A percentile compares a stretch with the other conserved stretches of the same genome.
Conservation (phyloP, 495 filamentous ascomycete species). For the Aspergillus steynii region DNA sequence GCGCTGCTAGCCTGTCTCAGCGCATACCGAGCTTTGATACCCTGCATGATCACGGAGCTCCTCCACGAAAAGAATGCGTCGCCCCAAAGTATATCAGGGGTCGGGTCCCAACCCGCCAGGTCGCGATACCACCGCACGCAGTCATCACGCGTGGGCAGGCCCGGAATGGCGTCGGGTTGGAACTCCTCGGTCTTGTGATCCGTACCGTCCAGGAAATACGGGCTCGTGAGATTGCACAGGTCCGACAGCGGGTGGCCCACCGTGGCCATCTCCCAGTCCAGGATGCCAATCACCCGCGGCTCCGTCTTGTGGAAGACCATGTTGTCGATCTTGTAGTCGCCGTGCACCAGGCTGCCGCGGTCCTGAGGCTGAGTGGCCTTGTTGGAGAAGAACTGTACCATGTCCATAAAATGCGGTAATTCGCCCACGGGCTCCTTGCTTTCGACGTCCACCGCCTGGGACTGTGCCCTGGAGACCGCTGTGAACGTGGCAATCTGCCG, state of each 20-base stretch:
- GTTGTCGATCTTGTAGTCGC: constrained; percentile 98
- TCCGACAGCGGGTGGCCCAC: constrained; percentile 93
- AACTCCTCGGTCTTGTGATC: constrained; percentile 52
- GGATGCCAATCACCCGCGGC: constrained; percentile 83
- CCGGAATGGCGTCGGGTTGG: constrained; percentile 59
- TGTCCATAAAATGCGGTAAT: constrained; percentile 78
- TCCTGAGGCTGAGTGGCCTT: constrained; percentile 70
- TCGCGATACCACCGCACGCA: constrained; percentile 76
- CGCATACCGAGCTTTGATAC: constrained; percentile 85
- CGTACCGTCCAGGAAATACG: constrained; percentile 57
- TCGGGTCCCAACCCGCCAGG: constrained; percentile 67
- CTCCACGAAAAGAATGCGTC: constrained; percentile 67
- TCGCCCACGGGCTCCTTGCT: constrained; percentile 73
- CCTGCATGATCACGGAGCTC: constrained; percentile 84
- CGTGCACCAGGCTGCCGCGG: constrained; percentile 78
- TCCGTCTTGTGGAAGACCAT: constrained; percentile 90
- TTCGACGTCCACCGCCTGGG: constrained; percentile 70
- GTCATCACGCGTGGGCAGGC: constrained; percentile 72
- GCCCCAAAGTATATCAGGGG: constrained; percentile 56
- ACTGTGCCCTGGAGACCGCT: constrained; percentile 76
- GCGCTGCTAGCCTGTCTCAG: constrained; percentile 86
- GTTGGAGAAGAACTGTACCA: constrained; percentile 74
- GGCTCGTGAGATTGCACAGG: constrained; percentile 74
- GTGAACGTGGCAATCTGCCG: constrained; percentile 82
- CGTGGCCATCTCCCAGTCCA: constrained; percentile 98